A percentile compares a stretch with the other conserved stretches of the same genome.
phyloP scores from a whole-genome alignment of 2,329 filamentous ascomycete genomes.

The Pyrenochaeta sp. region DNA sequence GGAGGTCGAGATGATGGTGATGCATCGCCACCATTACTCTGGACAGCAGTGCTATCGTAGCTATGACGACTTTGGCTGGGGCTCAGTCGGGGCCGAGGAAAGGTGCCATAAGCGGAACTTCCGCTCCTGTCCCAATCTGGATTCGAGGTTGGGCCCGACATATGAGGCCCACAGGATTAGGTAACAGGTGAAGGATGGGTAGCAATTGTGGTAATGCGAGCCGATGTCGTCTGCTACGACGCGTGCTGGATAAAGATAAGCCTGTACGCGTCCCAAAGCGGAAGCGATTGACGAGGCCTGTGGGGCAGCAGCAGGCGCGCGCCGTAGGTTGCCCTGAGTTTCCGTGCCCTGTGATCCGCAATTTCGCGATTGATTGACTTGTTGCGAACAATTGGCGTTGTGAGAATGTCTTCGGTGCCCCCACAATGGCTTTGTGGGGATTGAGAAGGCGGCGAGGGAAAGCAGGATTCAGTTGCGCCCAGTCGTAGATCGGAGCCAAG shows the following conservation, averaged over 20 bases:
- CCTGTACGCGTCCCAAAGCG: constrained; percentile 2
- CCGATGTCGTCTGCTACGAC: background rate
- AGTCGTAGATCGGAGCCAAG: constrained; percentile 3
- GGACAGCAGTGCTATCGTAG: constrained; percentile 27
- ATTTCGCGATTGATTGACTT: background rate
- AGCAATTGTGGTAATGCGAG: background rate
- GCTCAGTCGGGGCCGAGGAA: constrained; percentile 25
- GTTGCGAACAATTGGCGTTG: background rate
- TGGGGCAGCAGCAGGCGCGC: constrained; percentile 1
- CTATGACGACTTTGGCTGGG: constrained; percentile 25
- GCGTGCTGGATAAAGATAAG: constrained; percentile 8
- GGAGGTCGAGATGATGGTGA: constrained; percentile 32
- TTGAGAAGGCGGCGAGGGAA: constrained; percentile 19
- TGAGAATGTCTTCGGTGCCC: constrained; percentile 2
- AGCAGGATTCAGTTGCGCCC: constrained; percentile 6
- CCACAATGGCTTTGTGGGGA: constrained; percentile 1
- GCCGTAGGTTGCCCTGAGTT: background rate
- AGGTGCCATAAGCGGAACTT: constrained; percentile 35
- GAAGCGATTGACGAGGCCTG: constrained; percentile 8
- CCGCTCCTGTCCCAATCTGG: constrained; percentile 31
- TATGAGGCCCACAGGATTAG: constrained; percentile 18
- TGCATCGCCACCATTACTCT: constrained; percentile 26
- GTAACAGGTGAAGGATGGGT: background rate
- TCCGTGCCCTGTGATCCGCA: background rate
- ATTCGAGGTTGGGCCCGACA: constrained; percentile 40